These are phyloP conservation scores for Agrocybe pediades DNA, from an alignment of 768 basidiomycete genomes.

Conservation along the genomic window DNA sequence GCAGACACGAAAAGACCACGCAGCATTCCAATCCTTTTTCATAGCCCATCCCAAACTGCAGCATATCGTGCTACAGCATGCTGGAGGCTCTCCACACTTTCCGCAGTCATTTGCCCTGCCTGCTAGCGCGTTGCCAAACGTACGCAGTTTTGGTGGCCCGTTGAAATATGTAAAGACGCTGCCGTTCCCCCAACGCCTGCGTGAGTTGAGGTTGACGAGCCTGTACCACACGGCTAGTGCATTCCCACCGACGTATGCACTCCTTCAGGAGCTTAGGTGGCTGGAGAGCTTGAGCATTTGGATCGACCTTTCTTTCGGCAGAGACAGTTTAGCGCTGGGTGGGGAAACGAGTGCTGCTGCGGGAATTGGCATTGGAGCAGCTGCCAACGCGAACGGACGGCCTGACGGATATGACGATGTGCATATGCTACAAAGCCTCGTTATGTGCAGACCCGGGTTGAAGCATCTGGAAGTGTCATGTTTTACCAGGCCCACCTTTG, in stretches of 20 bases:
- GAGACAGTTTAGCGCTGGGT: slow-evolving; percentile 8
- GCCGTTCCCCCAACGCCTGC: slow-evolving; percentile 27
- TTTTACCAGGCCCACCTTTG: slow-evolving; percentile 37
- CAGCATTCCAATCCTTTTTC: slow-evolving; percentile 35
- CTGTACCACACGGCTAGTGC: slow-evolving; percentile 33
- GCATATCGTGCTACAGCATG: slow-evolving; percentile 31
- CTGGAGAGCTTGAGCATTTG: slow-evolving; percentile 32
- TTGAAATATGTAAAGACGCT: slow-evolving; percentile 29
- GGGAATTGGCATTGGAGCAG: slow-evolving; percentile 6
- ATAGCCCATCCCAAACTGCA: slow-evolving; percentile 30
- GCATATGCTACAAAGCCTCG: slow-evolving; percentile 28
- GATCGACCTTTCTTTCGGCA: slow-evolving; percentile 37
- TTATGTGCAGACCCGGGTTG: slow-evolving; percentile 31
- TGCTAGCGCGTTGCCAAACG: slow-evolving; percentile 24
- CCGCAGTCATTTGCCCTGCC: slow-evolving; percentile 19
- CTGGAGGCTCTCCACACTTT: slow-evolving; percentile 28
- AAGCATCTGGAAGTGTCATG: slow-evolving; percentile 34
- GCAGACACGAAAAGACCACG: slow-evolving; percentile 18
- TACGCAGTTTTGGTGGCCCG: slow-evolving; percentile 34
- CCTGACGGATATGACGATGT: slow-evolving; percentile 28
- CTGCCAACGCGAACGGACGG: not conserved
- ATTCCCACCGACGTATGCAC: slow-evolving; percentile 31
- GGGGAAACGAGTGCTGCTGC: slow-evolving; percentile 13
- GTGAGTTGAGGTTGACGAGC: slow-evolving; percentile 30
- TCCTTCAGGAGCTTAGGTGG: slow-evolving; percentile 28